phyloP scores from a whole-genome alignment of 495 filamentous ascomycete genomes.

The Podospora conica region DNA sequence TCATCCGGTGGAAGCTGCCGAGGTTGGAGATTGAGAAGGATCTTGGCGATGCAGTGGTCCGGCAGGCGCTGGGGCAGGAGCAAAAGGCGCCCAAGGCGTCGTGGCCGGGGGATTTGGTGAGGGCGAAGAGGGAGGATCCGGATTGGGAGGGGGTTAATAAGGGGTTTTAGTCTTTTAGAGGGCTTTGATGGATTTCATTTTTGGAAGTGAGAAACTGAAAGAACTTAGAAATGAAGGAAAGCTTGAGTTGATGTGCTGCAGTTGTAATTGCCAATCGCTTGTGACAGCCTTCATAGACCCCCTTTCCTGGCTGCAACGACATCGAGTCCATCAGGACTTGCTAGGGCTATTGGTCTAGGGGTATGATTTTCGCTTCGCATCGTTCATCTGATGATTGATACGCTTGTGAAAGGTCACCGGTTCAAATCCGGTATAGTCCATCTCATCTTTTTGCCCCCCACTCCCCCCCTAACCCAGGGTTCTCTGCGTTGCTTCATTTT shows the following conservation, averaged over 20 bases:
- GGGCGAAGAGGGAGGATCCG: slow-evolving; percentile 26
- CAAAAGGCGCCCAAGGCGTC: slow-evolving; percentile 36
- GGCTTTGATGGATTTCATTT: background rate
- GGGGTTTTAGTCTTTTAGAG: slow-evolving; percentile 32
- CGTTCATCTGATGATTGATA: background rate
- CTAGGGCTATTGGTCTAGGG: background rate
- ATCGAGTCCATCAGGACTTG: background rate
- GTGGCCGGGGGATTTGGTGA: slow-evolving; percentile 33
- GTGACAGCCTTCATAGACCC: background rate
- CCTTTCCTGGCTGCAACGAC: fast-evolving
- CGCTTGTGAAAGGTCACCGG: background rate
- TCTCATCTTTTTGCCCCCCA: background rate
- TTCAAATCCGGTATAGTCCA: background rate
- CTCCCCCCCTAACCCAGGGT: too few species aligned
- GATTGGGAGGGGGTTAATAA: slow-evolving; percentile 35
- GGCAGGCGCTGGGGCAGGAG: slow-evolving; percentile 32
- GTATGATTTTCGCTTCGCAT: background rate
- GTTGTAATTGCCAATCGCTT: too few species aligned
- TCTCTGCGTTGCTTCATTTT: too few species aligned
- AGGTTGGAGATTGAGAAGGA: slow-evolving; percentile 41
- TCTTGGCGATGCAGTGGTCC: slow-evolving; percentile 40
- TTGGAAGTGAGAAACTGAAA: too few species aligned
- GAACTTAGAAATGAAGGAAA: too few species aligned
- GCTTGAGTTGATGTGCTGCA: too few species aligned
- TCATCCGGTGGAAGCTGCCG: slow-evolving; percentile 28